Conservation (phyloP, 805 yeast species). For the Starmerella ratchasimensis region DNA sequence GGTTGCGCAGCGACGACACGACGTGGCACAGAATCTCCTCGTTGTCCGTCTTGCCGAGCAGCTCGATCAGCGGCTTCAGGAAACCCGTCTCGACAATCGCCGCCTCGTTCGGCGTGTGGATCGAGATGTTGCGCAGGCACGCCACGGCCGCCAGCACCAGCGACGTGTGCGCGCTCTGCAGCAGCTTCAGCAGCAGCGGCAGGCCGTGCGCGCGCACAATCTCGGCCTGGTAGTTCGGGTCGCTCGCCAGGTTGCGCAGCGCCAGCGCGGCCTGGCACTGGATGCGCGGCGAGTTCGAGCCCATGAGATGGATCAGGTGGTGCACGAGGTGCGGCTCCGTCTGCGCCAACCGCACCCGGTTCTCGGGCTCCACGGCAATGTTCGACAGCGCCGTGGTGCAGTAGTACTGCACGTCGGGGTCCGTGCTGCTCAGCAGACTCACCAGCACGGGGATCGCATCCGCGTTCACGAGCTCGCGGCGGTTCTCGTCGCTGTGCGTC, state of each 20-base stretch:
- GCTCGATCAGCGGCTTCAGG: slow-evolving; percentile 72
- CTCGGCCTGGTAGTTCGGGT: slow-evolving; percentile 88
- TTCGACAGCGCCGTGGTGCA: slow-evolving; percentile 95
- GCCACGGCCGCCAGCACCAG: slow-evolving; percentile 94
- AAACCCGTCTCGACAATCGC: slow-evolving; percentile 94
- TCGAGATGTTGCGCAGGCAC: slow-evolving; percentile 91
- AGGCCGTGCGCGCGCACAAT: slow-evolving; percentile 92
- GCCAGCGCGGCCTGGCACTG: slow-evolving; percentile 98
- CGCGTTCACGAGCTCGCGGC: slow-evolving; percentile 92
- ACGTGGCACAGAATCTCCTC: slow-evolving; percentile 98
- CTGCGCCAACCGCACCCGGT: slow-evolving; percentile 74
- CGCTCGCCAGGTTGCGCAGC: slow-evolving; percentile 87
- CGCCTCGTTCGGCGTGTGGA: slow-evolving; percentile 92
- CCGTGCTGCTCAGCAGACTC: slow-evolving; percentile 66
- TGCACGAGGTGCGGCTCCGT: slow-evolving; percentile 86
- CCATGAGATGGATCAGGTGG: slow-evolving; percentile 82
- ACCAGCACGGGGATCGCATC: slow-evolving; percentile 97
- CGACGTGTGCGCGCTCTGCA: slow-evolving; percentile 83
- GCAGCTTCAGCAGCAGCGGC: slow-evolving; percentile 78
- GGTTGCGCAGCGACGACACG: slow-evolving; percentile 84
- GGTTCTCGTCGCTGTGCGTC: slow-evolving; percentile 95
- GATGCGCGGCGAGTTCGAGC: slow-evolving; percentile 81
- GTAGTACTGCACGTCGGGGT: slow-evolving; percentile 94
- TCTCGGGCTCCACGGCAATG: slow-evolving; percentile 90
- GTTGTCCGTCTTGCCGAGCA: slow-evolving; percentile 62